phyloP scores from a whole-genome alignment of 495 filamentous ascomycete genomes.

The Apodospora peruviana region DNA sequence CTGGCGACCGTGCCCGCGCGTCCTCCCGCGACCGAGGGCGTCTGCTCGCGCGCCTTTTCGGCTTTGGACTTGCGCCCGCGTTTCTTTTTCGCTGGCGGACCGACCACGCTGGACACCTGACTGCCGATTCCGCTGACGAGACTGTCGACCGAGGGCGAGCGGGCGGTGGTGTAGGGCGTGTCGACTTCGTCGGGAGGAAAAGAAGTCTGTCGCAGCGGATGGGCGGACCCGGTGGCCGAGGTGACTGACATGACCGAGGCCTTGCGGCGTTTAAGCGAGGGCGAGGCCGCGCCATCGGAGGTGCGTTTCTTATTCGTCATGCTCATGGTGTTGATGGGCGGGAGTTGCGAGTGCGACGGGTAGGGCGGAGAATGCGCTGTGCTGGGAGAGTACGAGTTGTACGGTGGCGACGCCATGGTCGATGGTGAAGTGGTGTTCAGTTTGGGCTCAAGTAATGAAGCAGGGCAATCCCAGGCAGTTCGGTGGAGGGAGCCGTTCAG shows the following conservation, averaged over 20 bases:
- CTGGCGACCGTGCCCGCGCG: slow-evolving; percentile 39
- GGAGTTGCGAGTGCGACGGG: slow-evolving; percentile 40
- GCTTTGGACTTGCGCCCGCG: slow-evolving; percentile 63
- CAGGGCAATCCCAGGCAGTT: too few species aligned
- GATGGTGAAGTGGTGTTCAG: too few species aligned
- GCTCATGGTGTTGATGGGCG: slow-evolving; percentile 24
- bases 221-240: slow-evolving; percentile 44
- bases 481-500: too few species aligned
- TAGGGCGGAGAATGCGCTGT: slow-evolving; percentile 46
- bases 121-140: slow-evolving; percentile 66
- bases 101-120: slow-evolving; percentile 47
- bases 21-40: slow-evolving; percentile 44
- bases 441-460: too few species aligned
- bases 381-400: slow-evolving; percentile 29
- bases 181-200: slow-evolving; percentile 61
- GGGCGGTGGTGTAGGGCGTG: slow-evolving; percentile 35
- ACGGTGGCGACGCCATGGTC: slow-evolving; percentile 65
- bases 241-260: slow-evolving; percentile 48
- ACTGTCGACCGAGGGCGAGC: slow-evolving; percentile 65
- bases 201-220: slow-evolving; percentile 84
- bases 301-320: slow-evolving; percentile 52
- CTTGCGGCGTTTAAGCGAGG: slow-evolving; percentile 59
- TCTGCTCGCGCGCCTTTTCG: slow-evolving; percentile 46
- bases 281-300: slow-evolving; percentile 39
- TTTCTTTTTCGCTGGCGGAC: slow-evolving; percentile 48